Base-by-base conservation (phyloP, 768 basidiomycete species). In the Boletus rubropictus region DNA sequence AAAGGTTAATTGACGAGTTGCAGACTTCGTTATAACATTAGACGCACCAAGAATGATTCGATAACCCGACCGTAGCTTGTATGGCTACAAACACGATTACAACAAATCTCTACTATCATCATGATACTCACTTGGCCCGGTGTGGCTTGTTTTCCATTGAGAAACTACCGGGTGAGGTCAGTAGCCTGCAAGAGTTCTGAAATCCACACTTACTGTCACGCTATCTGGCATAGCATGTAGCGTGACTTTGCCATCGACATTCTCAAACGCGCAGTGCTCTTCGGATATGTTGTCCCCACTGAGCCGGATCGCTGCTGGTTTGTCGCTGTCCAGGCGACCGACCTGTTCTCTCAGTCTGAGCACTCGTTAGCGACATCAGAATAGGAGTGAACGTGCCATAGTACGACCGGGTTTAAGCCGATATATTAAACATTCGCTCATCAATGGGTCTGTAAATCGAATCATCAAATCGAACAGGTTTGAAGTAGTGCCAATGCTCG, bases 371-470 rank as follows among this genome's bases (percentile, higher is more conserved):
- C 11, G 31, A 41, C 39, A 28, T 31, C 34, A 39, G 8, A 42
- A 46, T 25, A 38, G 35, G 36, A 42, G 28, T 46, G 20, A 35
- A 71, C 78, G 46, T 65, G 81, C 89, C 59, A 85, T 75, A 4
- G 90, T 92, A 57, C 75, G 78, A 15, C 93, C 93, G 7, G 73
- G 79, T 63, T 95, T 95, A 58, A 97, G 76, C 63, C 95, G 93
- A 64, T 98, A 89, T 57, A 90, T 86, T 59, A 92, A 70, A 69
- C 90, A 94, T 72, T 96, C 93, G 62, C 89, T 91, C 92, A 96
- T 96, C 42, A 96, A 76, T 41, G 93, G 94, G 72, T 96, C 92
- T 89, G 50, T 56, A 42, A 50, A 51, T 45, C 17, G 22, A 39
- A 31, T 53, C 39, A 49, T 50, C 51, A 56, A 40, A 41, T 17